phyloP scores from a whole-genome alignment of 176 grass and related monocot genomes.

The Oryza nivara region DNA sequence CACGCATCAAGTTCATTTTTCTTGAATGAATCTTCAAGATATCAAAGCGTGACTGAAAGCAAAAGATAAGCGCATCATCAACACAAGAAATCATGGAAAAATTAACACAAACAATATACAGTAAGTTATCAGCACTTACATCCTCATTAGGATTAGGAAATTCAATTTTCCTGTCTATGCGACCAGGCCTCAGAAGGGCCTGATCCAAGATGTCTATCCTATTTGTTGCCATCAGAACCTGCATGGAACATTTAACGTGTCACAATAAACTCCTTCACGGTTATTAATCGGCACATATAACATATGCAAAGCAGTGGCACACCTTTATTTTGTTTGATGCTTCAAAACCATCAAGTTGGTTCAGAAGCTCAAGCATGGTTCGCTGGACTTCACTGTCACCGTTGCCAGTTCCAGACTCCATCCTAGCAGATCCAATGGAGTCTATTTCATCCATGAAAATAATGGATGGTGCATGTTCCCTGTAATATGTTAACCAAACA shows the following conservation, averaged over 20 bases:
- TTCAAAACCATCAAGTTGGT: constrained; percentile 99
- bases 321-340: constrained; percentile 99
- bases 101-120: not conserved
- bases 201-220: constrained; percentile 99
- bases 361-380: constrained; percentile 99
- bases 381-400: constrained; percentile 98
- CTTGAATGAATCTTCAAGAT: constrained; percentile 99
- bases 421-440: constrained; percentile 94
- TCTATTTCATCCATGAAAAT: constrained; percentile 99
- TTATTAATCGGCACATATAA: constrained; percentile 10
- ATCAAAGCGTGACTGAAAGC: constrained; percentile 84
- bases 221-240: constrained; percentile 99
- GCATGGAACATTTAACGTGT: constrained; percentile 36
- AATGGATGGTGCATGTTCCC: constrained; percentile 97
- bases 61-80: constrained; percentile 39
- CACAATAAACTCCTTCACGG: constrained; percentile 15
- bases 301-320: not conserved
- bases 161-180: constrained; percentile 99
- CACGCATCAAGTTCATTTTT: constrained; percentile 98
- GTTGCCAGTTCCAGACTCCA: constrained; percentile 95
- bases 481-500: constrained; percentile 44
- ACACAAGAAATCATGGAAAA: constrained; percentile 8
- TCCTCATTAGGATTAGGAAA: constrained; percentile 99
- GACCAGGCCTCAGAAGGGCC: constrained; percentile 92
- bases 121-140: constrained; percentile 42